Evolutionary conservation across 2,329 filamentous ascomycete species (phyloP).

Genomic region (Ceratocystis lukuohia): DNA sequence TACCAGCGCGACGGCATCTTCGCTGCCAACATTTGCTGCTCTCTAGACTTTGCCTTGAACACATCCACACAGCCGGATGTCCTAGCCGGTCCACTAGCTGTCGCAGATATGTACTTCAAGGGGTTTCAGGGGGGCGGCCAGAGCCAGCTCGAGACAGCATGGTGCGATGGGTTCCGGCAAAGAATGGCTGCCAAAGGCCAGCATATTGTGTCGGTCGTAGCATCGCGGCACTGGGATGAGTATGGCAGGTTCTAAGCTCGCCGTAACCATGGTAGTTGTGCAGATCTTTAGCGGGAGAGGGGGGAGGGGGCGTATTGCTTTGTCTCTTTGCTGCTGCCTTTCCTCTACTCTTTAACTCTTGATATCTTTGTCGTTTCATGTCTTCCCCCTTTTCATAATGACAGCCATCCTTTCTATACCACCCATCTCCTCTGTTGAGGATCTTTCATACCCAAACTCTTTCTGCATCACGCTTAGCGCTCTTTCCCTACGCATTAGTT

Average conservation of each 20-base stretch:
- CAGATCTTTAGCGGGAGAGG: neutral
- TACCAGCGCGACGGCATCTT: constrained; percentile 35
- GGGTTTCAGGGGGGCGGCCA: constrained; percentile 29
- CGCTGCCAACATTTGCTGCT: constrained; percentile 38
- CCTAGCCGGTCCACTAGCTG: constrained; percentile 32
- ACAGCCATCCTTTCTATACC: neutral
- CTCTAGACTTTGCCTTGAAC: constrained; percentile 35
- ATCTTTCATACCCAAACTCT: neutral
- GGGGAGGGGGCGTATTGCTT: neutral
- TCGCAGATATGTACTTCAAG: constrained; percentile 32
- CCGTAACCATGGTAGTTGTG: neutral
- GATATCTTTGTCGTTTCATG: neutral
- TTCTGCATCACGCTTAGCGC: neutral
- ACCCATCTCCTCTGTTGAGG: neutral
- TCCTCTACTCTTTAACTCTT: neutral
- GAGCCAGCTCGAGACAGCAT: constrained; percentile 34
- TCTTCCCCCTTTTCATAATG: neutral
- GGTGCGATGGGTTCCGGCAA: constrained; percentile 34
- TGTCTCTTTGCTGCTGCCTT: neutral
- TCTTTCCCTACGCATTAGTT: neutral
- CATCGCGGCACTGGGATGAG: constrained; percentile 27
- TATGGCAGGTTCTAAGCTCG: constrained; percentile 14
- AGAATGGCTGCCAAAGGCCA: constrained; percentile 31
- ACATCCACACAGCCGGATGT: constrained; percentile 35
- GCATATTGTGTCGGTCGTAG: constrained; percentile 30